Evolutionary conservation across 768 basidiomycete genomes (phyloP), one percentile per base, ranked within the genome.

Genomic region (Myochromella boudieri): DNA sequence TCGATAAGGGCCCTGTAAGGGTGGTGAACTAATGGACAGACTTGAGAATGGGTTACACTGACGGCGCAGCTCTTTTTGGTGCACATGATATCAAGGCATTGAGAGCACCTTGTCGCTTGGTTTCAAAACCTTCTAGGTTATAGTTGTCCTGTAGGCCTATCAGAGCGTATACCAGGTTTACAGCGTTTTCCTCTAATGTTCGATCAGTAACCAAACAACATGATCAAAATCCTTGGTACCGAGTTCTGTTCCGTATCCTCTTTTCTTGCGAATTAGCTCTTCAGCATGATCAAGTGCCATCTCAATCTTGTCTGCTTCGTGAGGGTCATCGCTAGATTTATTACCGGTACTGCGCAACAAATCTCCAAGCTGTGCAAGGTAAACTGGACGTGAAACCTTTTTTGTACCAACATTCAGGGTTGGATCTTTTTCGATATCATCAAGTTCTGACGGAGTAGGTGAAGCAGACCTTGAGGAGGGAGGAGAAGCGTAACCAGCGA

Each of bases 371-470:
- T 97, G 94, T 6, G 78, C 78, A 10, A 98, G 80, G 63, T 97
- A 99, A 7, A 98, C 90, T 0, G 97, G 97, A 14, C 83, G 77
- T n/a, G 75, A 60, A 11, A 87, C 73, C 56, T 85, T 91, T 66
- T 84, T 85, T 26, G 66, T 67, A 6, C 82, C 84, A 6, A 89
- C 74, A 37, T 77, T 81, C 27, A 95, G 68, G 1, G 88, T 85
- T 0, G 95, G 95, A 55, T 97, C 93, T 42, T 78, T 83, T 58
- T 89, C 90, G 25, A 91, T 85, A 58, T 90, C 92, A 15, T 77
- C 86, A 6, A 95, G 79, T 54, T 90, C 87, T 3, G 82, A 82
- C 3, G 82, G 84, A 0, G 87, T 87, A 0, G 94, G 95, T 1
- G 93, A 95, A 4, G 79, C 64, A 1, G 90, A 84, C 14, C 87